Evolutionary conservation across 1,284 basidiomycete genomes (phyloP), one percentile per base, ranked within the genome.

Genomic region (Naganishia sp.): DNA sequence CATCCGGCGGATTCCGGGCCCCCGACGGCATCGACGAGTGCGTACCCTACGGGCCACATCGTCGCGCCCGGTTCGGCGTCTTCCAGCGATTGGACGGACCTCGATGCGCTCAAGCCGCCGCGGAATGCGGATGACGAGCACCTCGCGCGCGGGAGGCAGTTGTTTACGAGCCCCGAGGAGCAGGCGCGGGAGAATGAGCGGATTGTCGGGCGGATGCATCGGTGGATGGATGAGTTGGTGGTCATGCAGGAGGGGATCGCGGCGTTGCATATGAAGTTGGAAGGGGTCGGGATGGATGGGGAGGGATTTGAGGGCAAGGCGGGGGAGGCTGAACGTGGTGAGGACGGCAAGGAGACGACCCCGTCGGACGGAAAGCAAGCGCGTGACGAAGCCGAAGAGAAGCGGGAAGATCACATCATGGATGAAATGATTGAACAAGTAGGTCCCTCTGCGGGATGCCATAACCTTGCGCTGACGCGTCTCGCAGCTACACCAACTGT

Each of bases 371-470:
- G 31, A 17, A 51, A 11, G 18, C 57, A 28, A 18, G 47, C 25
- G 21, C 46, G n/a, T 3, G 57, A 61, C 41, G 47, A 31, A 3
- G 46, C 39, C 3, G 35, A 61, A 11, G 39, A 50, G 57, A 51
- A 61, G 23, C 49, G 57, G 13, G 57, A 61, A 31, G 57, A 61
- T 17, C 47, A 13, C 1, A 61, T 61, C 47, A 61, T 61, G 57
- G 45, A 61, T 28, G 21, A 61, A 32, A 61, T 61, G 57, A 61
- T 61, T 10, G 47, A 47, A 25, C 32, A 61, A 35, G 57, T 61
- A 28, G 17, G 43, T 50, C 13, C 46, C 42, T 17, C 3, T 46
- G 23, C 18, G 2, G n/a, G 3, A 49, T 18, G 5, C 50, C 31
- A 13, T 49, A 45, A 32, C 17, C 7, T n/a, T 5, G 43, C 43